phyloP scores from a whole-genome alignment of 805 yeast species.

The Cyberlindnera sargentensis region DNA sequence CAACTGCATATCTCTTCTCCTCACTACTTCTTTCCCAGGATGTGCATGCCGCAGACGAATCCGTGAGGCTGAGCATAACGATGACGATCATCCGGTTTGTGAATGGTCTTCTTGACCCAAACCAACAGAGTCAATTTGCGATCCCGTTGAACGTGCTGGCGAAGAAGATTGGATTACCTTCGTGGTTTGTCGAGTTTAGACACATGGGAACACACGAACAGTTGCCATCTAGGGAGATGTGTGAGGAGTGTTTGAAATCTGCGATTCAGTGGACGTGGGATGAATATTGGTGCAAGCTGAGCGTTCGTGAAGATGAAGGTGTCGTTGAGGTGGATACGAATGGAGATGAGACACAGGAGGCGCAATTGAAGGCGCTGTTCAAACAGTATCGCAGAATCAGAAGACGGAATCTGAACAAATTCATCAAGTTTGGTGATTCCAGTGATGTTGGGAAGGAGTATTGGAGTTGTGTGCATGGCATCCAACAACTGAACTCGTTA shows the following conservation, averaged over 20 bases:
- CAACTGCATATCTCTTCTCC: slow-evolving; percentile 13
- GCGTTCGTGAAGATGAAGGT: slow-evolving; percentile 7
- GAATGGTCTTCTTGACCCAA: slow-evolving; percentile 84
- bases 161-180: slow-evolving; percentile 57
- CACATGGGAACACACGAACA: slow-evolving; percentile 89
- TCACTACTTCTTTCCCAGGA: slow-evolving; percentile 1
- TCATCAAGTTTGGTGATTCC: slow-evolving; percentile 37
- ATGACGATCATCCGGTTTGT: slow-evolving; percentile 81
- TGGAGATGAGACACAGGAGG: slow-evolving; percentile 6
- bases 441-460: slow-evolving; percentile 35
- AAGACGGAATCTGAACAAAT: slow-evolving; percentile 33
- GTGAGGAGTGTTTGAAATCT: slow-evolving; percentile 49
- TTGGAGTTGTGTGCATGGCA: slow-evolving; percentile 31
- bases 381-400: slow-evolving; percentile 45
- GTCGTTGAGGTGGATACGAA: slow-evolving; percentile 31
- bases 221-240: slow-evolving; percentile 62
- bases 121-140: slow-evolving; percentile 73
- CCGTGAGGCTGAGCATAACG: slow-evolving; percentile 21
- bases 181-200: slow-evolving; percentile 80
- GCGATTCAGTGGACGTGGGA: slow-evolving; percentile 73
- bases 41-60: neutral
- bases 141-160: slow-evolving; percentile 76
- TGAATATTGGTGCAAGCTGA: slow-evolving; percentile 57
- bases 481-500: slow-evolving; percentile 10
- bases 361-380: slow-evolving; percentile 29